phyloP scores from a whole-genome alignment of 257 asterid species.

The Paulownia fortunei region DNA sequence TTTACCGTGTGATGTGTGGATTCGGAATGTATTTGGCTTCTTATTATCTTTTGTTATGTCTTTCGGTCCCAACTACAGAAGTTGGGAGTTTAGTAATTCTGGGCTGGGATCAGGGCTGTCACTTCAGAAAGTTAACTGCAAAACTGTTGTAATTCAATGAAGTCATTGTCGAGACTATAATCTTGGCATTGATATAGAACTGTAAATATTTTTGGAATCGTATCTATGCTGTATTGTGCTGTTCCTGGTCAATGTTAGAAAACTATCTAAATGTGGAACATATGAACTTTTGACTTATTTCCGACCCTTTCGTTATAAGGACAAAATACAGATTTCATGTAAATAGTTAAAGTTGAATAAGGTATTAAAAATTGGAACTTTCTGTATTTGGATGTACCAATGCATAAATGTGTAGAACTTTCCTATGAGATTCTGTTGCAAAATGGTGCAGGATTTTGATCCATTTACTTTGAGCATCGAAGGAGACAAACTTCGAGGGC shows the following conservation, averaged over 20 bases:
- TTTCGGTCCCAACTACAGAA: not conserved
- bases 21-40: not conserved
- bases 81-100: not conserved
- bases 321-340: not conserved
- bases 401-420: not conserved
- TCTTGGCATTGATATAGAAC: not conserved
- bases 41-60: not conserved
- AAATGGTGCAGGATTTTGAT: conserved; percentile 80
- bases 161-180: not conserved
- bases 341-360: conserved; percentile 1
- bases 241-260: not conserved
- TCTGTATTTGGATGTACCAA: not conserved
- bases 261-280: not conserved
- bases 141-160: not conserved
- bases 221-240: not conserved
- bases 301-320: too few species aligned
- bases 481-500: conserved; percentile 92
- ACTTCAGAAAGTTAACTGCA: not conserved
- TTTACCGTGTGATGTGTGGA: not conserved
- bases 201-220: not conserved
- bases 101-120: not conserved
- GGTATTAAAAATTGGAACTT: not conserved
- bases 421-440: conserved; percentile 9
- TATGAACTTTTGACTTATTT: not conserved
- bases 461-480: conserved; percentile 85